phyloP scores from a whole-genome alignment of 306 rosid genomes.

The barrel medic (Medicago truncatula) region MtrunA17r5.0-ANR NC_053048.1:37820501-37821000 shows the following conservation, averaged over 20 bases:
- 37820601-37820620: no score
- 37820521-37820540: constrained; percentile 77
- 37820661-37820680: neutral
- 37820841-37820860: neutral
- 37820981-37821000: constrained; percentile 50
- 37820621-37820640: no score
- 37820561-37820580: constrained; percentile 54
- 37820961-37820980: constrained; percentile 54
- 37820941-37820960: constrained; percentile 35
- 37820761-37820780: constrained; percentile 50
- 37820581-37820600: constrained; percentile 37
- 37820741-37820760: constrained; percentile 18
- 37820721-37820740: constrained; percentile 24
- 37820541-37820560: constrained; percentile 23
- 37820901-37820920: neutral
- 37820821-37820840: neutral
- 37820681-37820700: constrained; percentile 57
- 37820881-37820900: constrained; percentile 45
- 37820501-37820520: constrained; percentile 61
- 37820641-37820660: neutral
- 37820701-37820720: constrained; percentile 47
- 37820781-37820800: constrained; percentile 45
- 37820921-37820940: constrained; percentile 15
- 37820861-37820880: no score
- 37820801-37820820: neutral